These are phyloP conservation scores for Dictyostelium firmibasis DNA, from an alignment of 78 protist species.

Conservation along the genomic window DNA sequence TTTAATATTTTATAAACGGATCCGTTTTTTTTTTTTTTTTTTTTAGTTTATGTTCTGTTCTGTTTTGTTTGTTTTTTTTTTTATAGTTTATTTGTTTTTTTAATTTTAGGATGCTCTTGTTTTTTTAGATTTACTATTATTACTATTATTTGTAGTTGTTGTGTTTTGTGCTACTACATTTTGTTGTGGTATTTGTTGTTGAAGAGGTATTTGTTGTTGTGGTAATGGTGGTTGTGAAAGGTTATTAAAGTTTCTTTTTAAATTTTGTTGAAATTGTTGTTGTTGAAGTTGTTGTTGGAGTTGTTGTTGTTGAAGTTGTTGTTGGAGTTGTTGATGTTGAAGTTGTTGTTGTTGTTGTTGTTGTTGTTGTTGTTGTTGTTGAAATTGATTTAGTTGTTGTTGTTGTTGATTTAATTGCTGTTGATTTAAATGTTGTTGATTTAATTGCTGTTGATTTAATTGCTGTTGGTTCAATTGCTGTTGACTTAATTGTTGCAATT, in stretches of 20 bases:
- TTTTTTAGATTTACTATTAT: constrained; percentile 18
- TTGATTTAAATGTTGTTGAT: not conserved
- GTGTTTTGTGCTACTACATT: not conserved
- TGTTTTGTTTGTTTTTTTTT: not conserved
- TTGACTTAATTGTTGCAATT: not conserved
- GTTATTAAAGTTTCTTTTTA: not conserved
- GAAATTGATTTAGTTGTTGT: not conserved
- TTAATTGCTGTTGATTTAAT: not conserved
- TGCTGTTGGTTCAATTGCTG: not conserved
- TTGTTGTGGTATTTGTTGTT: not conserved
- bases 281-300: not conserved
- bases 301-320: not conserved
- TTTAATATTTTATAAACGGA: not conserved
- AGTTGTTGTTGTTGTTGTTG: not conserved
- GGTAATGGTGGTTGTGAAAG: not conserved
- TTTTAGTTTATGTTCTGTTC: not conserved
- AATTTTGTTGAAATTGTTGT: not conserved
- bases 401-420: not conserved
- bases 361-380: not conserved
- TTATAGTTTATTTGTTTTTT: not conserved
- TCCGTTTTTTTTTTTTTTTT: not conserved
- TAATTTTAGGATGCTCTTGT: constrained; percentile 26
- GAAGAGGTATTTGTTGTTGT: not conserved
- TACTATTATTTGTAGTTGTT: not conserved
- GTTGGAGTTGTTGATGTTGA: not conserved